Evolutionary conservation across 1,284 basidiomycete genomes (phyloP).

Genomic region (Rhodotorula mucilaginosa): DNA sequence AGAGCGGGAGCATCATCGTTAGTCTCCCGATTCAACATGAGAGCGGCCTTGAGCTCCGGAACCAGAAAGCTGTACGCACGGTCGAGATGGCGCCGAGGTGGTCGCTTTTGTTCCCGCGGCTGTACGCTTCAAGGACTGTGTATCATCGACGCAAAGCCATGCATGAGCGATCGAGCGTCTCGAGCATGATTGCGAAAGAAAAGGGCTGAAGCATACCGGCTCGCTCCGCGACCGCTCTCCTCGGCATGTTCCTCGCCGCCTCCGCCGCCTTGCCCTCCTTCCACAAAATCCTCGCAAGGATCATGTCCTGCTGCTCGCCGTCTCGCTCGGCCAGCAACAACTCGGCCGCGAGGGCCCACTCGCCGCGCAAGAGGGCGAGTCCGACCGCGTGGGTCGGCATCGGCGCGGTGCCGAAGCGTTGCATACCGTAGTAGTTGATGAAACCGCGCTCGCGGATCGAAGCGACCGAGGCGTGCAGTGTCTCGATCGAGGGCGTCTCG

Average conservation of each 20-base stretch:
- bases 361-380: slow-evolving; percentile 76
- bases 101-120: slow-evolving; percentile 72
- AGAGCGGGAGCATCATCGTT: slow-evolving; percentile 15
- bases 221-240: slow-evolving; percentile 85
- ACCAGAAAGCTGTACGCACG: slow-evolving; percentile 55
- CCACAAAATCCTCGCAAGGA: slow-evolving; percentile 76
- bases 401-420: slow-evolving; percentile 94
- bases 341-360: slow-evolving; percentile 85
- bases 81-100: slow-evolving; percentile 80
- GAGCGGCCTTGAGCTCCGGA: neutral
- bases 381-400: slow-evolving; percentile 94
- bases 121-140: slow-evolving; percentile 75
- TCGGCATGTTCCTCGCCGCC: slow-evolving; percentile 77
- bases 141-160: too few relatives aligned
- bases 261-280: slow-evolving; percentile 69
- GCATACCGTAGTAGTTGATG: slow-evolving; percentile 99
- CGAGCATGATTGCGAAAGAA: neutral
- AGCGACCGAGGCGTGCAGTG: slow-evolving; percentile 71
- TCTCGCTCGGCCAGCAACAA: slow-evolving; percentile 75
- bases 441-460: slow-evolving; percentile 82
- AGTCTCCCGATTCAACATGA: slow-evolving; percentile 21
- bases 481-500: slow-evolving; percentile 66
- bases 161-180: too few relatives aligned
- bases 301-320: slow-evolving; percentile 85
- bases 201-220: slow-evolving; percentile 52